These are phyloP conservation scores for Amanita rubescens DNA, from an alignment of 768 basidiomycete genomes.

Conservation along the genomic window DNA sequence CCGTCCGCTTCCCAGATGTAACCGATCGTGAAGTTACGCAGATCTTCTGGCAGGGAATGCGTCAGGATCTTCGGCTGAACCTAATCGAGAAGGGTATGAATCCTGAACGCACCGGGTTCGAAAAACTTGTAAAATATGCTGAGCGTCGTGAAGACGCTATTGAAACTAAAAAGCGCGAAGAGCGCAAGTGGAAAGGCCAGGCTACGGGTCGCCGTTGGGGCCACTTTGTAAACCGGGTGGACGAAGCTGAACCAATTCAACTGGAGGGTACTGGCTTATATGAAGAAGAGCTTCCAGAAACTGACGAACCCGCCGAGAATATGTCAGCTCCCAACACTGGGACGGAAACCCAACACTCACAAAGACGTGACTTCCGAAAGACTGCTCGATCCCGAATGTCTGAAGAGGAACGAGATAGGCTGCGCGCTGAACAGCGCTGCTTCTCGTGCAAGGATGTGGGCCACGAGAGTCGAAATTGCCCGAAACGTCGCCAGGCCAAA, in stretches of 20 bases:
- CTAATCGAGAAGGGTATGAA: constrained; percentile 23
- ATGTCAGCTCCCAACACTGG: too few relatives aligned
- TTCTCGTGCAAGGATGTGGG: constrained; percentile 17
- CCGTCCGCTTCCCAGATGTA: not conserved
- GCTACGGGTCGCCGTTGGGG: not conserved
- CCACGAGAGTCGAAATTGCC: constrained; percentile 17
- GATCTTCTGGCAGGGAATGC: constrained; percentile 27
- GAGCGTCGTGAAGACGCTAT: constrained; percentile 21
- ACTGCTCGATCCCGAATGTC: not conserved
- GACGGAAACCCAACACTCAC: too few relatives aligned
- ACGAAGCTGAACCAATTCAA: too few relatives aligned
- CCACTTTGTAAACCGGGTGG: not conserved
- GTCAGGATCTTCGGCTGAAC: constrained; percentile 16
- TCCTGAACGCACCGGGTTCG: constrained; percentile 17
- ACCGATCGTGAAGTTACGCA: constrained; percentile 21
- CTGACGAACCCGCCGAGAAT: too few relatives aligned
- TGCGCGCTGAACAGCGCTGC: constrained; percentile 15
- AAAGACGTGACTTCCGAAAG: too few relatives aligned
- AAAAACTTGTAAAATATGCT: constrained; percentile 20
- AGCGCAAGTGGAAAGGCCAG: not conserved
- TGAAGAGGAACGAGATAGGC: constrained; percentile 11
- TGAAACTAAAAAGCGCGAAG: not conserved
- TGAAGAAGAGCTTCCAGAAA: too few relatives aligned
- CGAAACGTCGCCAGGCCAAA: constrained; percentile 8
- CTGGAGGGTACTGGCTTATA: too few relatives aligned